phyloP scores from a whole-genome alignment of 768 basidiomycete species.

The Podaxis sp. region DNA sequence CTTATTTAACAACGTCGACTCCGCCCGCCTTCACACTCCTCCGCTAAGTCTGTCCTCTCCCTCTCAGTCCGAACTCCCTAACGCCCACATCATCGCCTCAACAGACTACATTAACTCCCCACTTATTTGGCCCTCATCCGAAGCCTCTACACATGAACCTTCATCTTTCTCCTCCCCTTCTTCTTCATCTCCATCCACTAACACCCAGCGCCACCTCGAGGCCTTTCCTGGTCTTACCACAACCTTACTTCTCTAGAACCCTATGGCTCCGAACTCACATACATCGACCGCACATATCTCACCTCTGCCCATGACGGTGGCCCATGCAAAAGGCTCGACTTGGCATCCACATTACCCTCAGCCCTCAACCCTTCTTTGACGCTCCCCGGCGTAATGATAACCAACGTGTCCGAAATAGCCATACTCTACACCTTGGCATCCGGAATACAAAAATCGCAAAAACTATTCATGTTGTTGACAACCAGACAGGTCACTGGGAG shows the following conservation, averaged over 20 bases:
- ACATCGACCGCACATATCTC: conserved; percentile 61
- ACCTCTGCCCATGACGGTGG: conserved; percentile 38
- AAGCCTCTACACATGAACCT: too few species aligned
- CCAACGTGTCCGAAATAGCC: conserved; percentile 70
- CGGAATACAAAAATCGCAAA: conserved; percentile 85
- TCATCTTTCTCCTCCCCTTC: too few species aligned
- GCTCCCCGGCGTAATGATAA: conserved; percentile 7
- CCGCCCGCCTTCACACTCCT: too few species aligned
- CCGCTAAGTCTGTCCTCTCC: too few species aligned
- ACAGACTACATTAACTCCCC: too few species aligned
- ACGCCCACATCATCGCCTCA: too few species aligned
- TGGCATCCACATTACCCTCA: not conserved
- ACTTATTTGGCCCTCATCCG: too few species aligned
- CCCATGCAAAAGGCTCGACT: too few species aligned
- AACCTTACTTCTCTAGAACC: conserved; percentile 83
- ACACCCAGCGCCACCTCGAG: conserved; percentile 34
- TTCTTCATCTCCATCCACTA: conserved; percentile 7
- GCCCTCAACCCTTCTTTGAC: conserved; percentile 27
- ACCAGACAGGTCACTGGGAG: conserved; percentile 69
- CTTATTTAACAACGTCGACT: conserved; percentile 1
- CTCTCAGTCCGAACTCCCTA: too few species aligned
- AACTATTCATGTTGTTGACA: conserved; percentile 75
- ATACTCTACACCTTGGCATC: conserved; percentile 79
- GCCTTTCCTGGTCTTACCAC: conserved; percentile 84
- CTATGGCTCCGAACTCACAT: conserved; percentile 78